Evolutionary conservation across 225 moss, liverwort and hornwort species (phyloP).

Genomic region (Pleurozium schreberi): DNA sequence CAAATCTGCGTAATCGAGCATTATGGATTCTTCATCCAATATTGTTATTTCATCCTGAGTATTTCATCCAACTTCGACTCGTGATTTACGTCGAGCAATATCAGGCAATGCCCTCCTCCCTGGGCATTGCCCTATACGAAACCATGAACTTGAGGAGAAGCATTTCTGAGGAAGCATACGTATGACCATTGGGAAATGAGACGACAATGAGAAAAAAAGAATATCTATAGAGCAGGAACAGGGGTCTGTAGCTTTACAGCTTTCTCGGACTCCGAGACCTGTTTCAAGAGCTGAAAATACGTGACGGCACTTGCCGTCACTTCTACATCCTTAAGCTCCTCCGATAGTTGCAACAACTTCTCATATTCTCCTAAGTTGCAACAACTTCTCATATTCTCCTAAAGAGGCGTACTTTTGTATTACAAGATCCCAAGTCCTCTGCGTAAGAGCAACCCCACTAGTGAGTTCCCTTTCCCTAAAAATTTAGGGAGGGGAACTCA

Average conservation of each 20-base stretch:
- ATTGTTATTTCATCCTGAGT: too few species aligned
- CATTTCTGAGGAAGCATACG: not conserved
- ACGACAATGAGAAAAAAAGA: not conserved
- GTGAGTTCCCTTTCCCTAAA: too few species aligned
- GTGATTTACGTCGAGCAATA: too few species aligned
- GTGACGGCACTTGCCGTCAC: conserved; percentile 29
- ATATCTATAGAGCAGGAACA: conserved; percentile 11
- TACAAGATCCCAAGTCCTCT: conserved; percentile 55
- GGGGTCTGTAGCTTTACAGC: conserved; percentile 24
- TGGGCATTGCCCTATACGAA: too few species aligned
- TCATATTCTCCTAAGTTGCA: conserved; percentile 41
- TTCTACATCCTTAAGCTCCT: conserved; percentile 41
- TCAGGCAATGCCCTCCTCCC: too few species aligned
- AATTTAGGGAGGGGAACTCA: too few species aligned
- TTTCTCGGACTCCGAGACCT: conserved; percentile 31
- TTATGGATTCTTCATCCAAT: too few species aligned
- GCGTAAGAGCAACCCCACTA: too few species aligned
- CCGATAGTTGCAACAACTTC: conserved; percentile 37
- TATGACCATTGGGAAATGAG: not conserved
- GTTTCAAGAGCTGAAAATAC: conserved; percentile 32
- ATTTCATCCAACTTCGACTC: too few species aligned
- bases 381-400: conserved; percentile 36
- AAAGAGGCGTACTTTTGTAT: conserved; percentile 34
- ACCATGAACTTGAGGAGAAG: not conserved
- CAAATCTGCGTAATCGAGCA: too few species aligned